These are phyloP conservation scores for Dictyostelium brefeldianum DNA, from an alignment of 78 protist species.

Conservation along the genomic window DNA sequence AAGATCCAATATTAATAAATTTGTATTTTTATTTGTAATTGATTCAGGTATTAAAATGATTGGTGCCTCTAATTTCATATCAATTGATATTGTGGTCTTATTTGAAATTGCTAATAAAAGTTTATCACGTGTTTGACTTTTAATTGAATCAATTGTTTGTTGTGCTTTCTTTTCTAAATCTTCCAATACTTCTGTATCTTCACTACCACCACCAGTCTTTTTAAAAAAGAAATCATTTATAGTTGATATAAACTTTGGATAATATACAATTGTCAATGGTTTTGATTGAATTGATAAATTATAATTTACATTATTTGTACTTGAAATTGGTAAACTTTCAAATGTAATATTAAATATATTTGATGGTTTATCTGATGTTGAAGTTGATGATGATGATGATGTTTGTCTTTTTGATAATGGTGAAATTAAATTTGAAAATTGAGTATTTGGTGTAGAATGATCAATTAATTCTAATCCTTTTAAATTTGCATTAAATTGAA, in stretches of 20 bases:
- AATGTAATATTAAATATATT: slow-evolving; percentile 37
- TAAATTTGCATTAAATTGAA: slow-evolving; percentile 12
- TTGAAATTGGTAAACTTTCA: not conserved
- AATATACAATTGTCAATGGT: slow-evolving; percentile 70
- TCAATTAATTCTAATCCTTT: slow-evolving; percentile 55
- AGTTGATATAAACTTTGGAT: slow-evolving; percentile 50
- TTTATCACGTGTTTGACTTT: slow-evolving; percentile 30
- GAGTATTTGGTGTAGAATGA: slow-evolving; percentile 31
- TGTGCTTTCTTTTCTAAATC: slow-evolving; percentile 66
- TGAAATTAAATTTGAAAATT: slow-evolving; percentile 38
- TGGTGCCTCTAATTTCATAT: slow-evolving; percentile 57
- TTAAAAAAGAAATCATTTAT: slow-evolving; percentile 48
- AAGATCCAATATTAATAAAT: slow-evolving; percentile 51
- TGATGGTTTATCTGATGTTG: not conserved
- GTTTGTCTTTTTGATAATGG: slow-evolving; percentile 16
- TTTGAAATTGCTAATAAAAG: slow-evolving; percentile 58
- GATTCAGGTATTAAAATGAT: slow-evolving; percentile 53
- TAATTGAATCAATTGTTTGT: slow-evolving; percentile 34
- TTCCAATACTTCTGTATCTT: slow-evolving; percentile 2
- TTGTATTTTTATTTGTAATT: slow-evolving; percentile 15
- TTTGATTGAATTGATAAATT: slow-evolving; percentile 43
- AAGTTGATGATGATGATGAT: not conserved
- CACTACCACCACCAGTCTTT: not conserved
- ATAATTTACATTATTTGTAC: not conserved
- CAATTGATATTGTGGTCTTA: slow-evolving; percentile 10